These are phyloP conservation scores for Xylariaceae sp. DNA, from an alignment of 2,329 filamentous ascomycete species.

Conservation along the genomic window DNA sequence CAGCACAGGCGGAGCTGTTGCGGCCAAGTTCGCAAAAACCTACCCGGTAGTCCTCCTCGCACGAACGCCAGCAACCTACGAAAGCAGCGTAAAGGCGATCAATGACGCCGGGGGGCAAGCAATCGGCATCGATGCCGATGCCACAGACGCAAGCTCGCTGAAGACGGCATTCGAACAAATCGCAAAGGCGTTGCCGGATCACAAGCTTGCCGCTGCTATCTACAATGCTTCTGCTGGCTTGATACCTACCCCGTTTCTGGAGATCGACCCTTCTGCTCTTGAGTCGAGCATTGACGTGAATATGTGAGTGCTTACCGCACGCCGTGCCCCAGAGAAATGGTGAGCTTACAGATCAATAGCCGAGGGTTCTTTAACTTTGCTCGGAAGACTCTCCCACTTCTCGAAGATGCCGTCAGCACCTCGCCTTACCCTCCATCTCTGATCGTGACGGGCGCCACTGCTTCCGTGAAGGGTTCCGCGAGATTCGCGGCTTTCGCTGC, in stretches of 20 bases:
- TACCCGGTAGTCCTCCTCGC: constrained; percentile 75
- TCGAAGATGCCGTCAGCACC: constrained; percentile 53
- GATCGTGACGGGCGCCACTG: constrained; percentile 75
- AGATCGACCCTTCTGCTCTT: constrained; percentile 48
- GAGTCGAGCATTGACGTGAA: constrained; percentile 44
- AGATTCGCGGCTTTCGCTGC: constrained; percentile 63
- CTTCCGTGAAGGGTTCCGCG: constrained; percentile 64
- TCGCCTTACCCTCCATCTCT: constrained; percentile 62
- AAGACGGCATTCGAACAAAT: constrained; percentile 61
- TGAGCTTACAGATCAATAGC: constrained; percentile 27
- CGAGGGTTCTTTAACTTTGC: constrained; percentile 69
- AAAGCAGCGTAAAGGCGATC: constrained; percentile 65
- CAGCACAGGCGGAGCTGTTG: constrained; percentile 43
- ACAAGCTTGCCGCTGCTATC: constrained; percentile 61
- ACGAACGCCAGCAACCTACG: constrained; percentile 63
- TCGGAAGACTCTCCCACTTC: constrained; percentile 61
- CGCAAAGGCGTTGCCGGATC: constrained; percentile 54
- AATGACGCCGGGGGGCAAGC: constrained; percentile 64
- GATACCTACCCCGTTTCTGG: constrained; percentile 54
- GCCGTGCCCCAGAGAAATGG: neutral
- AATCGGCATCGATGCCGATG: constrained; percentile 66
- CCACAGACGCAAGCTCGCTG: constrained; percentile 41
- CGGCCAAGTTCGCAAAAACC: constrained; percentile 56
- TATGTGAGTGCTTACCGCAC: constrained; percentile 36
- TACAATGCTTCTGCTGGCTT: constrained; percentile 64